Evolutionary conservation across 306 rosid species (phyloP).

Genomic region (Malus asiatica): DNA sequence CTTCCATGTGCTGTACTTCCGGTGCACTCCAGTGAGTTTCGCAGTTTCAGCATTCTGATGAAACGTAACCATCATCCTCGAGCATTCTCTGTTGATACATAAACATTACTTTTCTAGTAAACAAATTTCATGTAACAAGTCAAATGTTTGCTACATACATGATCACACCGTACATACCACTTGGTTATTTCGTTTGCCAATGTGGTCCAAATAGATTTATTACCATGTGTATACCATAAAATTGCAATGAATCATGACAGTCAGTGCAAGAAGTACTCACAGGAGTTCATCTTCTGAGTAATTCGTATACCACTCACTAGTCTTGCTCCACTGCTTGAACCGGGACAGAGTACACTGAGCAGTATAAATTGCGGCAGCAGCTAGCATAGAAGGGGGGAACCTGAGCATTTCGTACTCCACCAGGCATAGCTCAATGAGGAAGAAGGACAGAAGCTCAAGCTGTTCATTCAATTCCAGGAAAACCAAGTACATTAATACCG

Average conservation of each 20-base stretch:
- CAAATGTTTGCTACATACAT: no score
- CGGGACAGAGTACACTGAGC: constrained; percentile 55
- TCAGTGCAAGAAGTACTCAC: constrained; percentile 35
- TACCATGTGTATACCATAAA: not conserved
- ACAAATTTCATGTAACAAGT: not conserved
- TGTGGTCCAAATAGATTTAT: not conserved
- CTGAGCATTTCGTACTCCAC: constrained; percentile 69
- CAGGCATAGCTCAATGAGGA: constrained; percentile 72
- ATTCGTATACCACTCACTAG: constrained; percentile 57
- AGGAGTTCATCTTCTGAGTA: constrained; percentile 59
- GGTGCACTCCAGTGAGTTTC: constrained; percentile 34
- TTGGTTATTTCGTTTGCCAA: not conserved
- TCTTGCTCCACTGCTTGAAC: constrained; percentile 67
- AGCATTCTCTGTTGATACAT: constrained; percentile 51
- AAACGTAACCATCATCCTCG: constrained; percentile 63
- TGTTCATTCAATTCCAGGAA: constrained; percentile 26
- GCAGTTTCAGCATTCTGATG: constrained; percentile 62
- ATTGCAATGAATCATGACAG: not conserved
- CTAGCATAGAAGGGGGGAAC: constrained; percentile 66
- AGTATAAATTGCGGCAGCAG: constrained; percentile 80
- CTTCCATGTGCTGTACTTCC: constrained; percentile 59
- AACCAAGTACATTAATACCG: not conserved
- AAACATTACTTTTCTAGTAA: not conserved
- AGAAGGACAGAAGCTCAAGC: constrained; percentile 70
- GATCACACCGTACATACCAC: no score